Conservation (phyloP, 208 protist species). For the Leishmania guyanensis region DNA sequence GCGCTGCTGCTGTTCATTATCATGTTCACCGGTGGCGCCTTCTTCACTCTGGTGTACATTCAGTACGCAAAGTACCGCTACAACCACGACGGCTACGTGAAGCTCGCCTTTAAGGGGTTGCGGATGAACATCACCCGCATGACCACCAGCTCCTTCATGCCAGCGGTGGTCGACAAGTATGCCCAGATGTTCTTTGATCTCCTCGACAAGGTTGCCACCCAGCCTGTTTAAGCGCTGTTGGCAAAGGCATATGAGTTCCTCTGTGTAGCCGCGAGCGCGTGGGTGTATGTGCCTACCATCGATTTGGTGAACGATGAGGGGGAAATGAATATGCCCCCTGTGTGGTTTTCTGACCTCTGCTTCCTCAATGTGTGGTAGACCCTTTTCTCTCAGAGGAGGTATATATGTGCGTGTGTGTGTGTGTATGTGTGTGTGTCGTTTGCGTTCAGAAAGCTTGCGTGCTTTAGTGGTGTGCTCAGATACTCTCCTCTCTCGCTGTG, state of each 20-base stretch:
- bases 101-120: conserved; percentile 65
- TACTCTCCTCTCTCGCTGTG: not conserved
- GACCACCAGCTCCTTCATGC: conserved; percentile 43
- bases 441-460: not conserved
- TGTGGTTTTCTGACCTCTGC: not conserved
- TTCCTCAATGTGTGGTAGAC: not conserved
- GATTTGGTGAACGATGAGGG: not conserved
- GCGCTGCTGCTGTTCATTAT: conserved; percentile 69
- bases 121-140: conserved; percentile 62
- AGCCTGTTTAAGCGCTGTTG: conserved; percentile 23
- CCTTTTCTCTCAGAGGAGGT: not conserved
- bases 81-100: conserved; percentile 62
- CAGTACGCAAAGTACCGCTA: conserved; percentile 83
- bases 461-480: not conserved
- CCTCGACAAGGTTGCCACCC: conserved; percentile 42
- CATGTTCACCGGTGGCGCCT: conserved; percentile 65
- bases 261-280: not conserved
- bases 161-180: conserved; percentile 48
- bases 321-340: not conserved
- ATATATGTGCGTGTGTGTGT: conserved; percentile 1
- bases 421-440: not conserved
- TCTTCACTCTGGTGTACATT: conserved; percentile 79
- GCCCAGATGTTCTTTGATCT: conserved; percentile 74
- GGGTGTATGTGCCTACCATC: not conserved
- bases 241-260: not conserved